Percentiles rank a stretch among this genome's conserved stretches.
Evolutionary conservation across 2,329 filamentous ascomycete species (phyloP).

Genomic region (Arthrobotrys iridis): DNA sequence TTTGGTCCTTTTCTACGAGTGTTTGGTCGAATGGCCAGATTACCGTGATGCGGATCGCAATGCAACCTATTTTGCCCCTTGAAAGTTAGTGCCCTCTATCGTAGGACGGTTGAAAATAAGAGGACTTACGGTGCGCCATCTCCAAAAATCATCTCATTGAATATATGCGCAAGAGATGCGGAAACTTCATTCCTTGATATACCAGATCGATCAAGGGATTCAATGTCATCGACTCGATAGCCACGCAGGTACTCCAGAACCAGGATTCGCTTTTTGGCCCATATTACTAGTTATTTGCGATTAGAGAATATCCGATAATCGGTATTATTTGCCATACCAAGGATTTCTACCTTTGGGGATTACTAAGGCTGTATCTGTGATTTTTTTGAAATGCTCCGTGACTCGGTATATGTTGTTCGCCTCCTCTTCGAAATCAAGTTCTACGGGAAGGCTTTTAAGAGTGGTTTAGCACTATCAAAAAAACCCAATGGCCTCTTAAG

Average conservation of each 20-base stretch:
- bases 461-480: background rate
- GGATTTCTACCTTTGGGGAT: slow-evolving; percentile 72
- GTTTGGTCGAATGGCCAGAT: slow-evolving; percentile 89
- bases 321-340: background rate
- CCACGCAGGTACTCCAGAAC: slow-evolving; percentile 96
- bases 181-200: slow-evolving; percentile 97
- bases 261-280: slow-evolving; percentile 86
- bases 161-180: slow-evolving; percentile 86
- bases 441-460: slow-evolving; percentile 73
- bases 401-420: slow-evolving; percentile 83
- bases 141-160: slow-evolving; percentile 99
- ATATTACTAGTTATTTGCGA: slow-evolving; percentile 71
- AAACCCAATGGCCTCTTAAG: background rate
- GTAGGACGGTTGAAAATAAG: too few relatives aligned
- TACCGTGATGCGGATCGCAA: slow-evolving; percentile 96
- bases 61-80: slow-evolving; percentile 72
- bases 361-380: slow-evolving; percentile 80
- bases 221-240: slow-evolving; percentile 85
- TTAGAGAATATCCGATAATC: background rate
- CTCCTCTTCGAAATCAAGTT: slow-evolving; percentile 88
- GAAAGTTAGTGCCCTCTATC: background rate
- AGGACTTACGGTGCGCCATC: slow-evolving; percentile 72
- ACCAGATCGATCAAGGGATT: slow-evolving; percentile 81
- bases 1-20: slow-evolving; percentile 71
- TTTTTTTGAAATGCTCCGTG: slow-evolving; percentile 79